Evolutionary conservation across 31 red algal genomes (phyloP).

Genomic region (Porphyra umbilicalis): DNA sequence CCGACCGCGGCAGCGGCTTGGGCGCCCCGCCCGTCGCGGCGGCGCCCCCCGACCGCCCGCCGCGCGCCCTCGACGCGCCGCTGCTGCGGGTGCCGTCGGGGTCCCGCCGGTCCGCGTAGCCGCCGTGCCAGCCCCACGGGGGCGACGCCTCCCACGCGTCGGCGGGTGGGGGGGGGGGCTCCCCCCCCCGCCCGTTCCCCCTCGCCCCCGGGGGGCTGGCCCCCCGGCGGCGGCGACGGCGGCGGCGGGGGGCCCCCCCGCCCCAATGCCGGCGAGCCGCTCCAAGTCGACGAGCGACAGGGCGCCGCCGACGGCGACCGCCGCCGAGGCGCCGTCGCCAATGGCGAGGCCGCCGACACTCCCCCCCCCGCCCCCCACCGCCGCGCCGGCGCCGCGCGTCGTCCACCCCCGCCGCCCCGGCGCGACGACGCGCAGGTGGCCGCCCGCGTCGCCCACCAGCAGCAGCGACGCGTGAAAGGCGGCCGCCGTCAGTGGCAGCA

Average conservation of each 20-base stretch:
- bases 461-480: neutral
- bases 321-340: neutral
- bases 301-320: neutral
- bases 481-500: neutral
- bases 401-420: neutral
- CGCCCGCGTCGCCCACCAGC: neutral
- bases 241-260: neutral
- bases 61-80: neutral
- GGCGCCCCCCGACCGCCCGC: too few relatives aligned
- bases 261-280: neutral
- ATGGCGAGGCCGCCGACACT: neutral
- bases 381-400: neutral
- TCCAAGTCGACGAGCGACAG: neutral
- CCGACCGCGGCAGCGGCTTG: neutral
- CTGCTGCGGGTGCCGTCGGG: neutral
- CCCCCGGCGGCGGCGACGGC: neutral
- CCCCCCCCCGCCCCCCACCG: neutral
- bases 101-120: neutral
- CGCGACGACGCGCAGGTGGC: neutral
- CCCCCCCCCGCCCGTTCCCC: neutral
- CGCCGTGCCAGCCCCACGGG: neutral
- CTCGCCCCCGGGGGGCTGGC: neutral
- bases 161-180: too few relatives aligned
- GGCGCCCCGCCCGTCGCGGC: neutral
- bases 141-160: neutral